Evolutionary conservation across 2,329 filamentous ascomycete species (phyloP).

Genomic region (Aspergillus tubingensis): DNA sequence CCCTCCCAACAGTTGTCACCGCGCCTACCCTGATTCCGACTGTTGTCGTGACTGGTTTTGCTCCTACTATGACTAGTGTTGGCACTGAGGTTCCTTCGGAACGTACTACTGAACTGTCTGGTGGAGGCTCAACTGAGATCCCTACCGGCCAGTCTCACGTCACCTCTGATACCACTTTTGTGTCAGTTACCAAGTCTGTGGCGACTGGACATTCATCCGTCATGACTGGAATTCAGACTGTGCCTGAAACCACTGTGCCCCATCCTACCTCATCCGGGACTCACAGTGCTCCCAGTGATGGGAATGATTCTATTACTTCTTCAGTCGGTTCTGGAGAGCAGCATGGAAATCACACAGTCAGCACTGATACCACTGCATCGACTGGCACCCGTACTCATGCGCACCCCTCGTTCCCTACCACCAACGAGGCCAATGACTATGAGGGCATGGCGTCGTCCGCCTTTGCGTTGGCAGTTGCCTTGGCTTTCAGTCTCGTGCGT

Average conservation of each 20-base stretch:
- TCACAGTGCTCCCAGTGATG: background rate
- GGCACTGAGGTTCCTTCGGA: background rate
- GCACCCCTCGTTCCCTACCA: slow-evolving; percentile 15
- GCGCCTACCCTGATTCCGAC: background rate
- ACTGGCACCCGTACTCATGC: background rate
- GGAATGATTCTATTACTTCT: background rate
- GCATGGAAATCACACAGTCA: slow-evolving; percentile 6
- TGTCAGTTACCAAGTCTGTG: background rate
- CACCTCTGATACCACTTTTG: background rate
- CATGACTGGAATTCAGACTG: background rate
- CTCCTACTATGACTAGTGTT: slow-evolving; percentile 6
- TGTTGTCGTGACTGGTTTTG: background rate
- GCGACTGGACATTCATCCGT: background rate
- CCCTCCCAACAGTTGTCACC: slow-evolving; percentile 4
- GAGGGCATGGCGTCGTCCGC: background rate
- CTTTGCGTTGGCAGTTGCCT: background rate
- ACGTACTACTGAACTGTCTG: background rate
- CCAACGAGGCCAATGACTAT: slow-evolving; percentile 21
- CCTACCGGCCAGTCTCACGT: background rate
- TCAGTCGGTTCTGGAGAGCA: background rate
- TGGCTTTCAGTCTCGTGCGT: background rate
- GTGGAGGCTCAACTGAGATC: background rate
- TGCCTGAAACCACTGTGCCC: background rate
- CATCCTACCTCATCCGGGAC: background rate
- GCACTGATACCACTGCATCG: slow-evolving; percentile 3